Percentiles rank a stretch among this genome's conserved stretches.
phyloP scores from a whole-genome alignment of 208 protist genomes.

The Wallacemonas sp. region DNA sequence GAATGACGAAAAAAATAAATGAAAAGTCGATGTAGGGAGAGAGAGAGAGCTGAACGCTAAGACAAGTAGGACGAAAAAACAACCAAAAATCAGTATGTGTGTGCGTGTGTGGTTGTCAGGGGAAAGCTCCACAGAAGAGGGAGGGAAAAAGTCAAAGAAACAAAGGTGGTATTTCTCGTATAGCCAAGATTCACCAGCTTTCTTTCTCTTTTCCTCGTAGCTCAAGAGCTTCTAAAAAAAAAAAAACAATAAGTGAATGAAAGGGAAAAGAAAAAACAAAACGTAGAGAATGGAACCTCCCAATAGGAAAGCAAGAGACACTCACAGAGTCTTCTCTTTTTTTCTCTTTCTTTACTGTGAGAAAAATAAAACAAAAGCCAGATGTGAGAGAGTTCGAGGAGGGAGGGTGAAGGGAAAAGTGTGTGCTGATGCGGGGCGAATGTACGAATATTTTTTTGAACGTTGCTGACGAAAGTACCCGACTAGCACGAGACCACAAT shows the following conservation, averaged over 20 bases:
- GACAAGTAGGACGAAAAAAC: too few relatives aligned
- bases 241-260: conserved; percentile 19
- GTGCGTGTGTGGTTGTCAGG: neutral
- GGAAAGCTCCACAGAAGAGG: neutral
- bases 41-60: too few relatives aligned
- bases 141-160: conserved; percentile 10
- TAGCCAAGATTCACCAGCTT: neutral
- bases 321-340: conserved; percentile 12
- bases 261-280: conserved; percentile 7
- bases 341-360: conserved; percentile 21
- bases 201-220: neutral
- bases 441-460: too few relatives aligned
- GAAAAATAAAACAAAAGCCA: conserved; percentile 21
- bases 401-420: conserved; percentile 1
- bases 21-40: too few relatives aligned
- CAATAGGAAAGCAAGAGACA: neutral
- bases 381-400: neutral
- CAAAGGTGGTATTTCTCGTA: too few relatives aligned
- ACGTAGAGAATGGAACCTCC: conserved; percentile 9
- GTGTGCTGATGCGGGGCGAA: neutral
- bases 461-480: too few relatives aligned
- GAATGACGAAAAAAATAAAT: conserved; percentile 22
- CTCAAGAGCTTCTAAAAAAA: neutral
- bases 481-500: too few relatives aligned
- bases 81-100: conserved; percentile 11